phyloP scores from a whole-genome alignment of 2,329 filamentous ascomycete species.

The Emericellopsis cladophorae region DNA sequence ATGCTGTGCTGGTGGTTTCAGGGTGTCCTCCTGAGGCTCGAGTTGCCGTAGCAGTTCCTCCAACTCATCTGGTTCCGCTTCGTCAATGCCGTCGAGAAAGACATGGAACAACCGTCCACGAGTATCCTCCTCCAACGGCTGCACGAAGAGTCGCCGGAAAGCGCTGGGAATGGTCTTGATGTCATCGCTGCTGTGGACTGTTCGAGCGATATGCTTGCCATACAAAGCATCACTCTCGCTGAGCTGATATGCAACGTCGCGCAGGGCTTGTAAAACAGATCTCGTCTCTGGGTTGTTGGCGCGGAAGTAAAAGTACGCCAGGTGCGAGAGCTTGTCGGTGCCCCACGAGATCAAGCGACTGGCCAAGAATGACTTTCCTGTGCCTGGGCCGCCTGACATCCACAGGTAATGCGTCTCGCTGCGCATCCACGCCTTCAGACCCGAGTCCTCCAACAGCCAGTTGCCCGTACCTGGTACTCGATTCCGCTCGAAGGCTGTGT shows the following conservation, averaged over 20 bases:
- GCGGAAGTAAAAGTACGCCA: constrained; percentile 34
- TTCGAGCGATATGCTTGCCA: constrained; percentile 23
- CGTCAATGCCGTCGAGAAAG: constrained; percentile 33
- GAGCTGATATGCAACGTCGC: constrained; percentile 32
- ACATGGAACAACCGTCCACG: constrained; percentile 24
- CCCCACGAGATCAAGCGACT: constrained; percentile 28
- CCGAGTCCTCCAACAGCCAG: constrained; percentile 28
- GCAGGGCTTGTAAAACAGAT: constrained; percentile 29
- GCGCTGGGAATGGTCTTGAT: constrained; percentile 30
- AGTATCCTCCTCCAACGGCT: constrained; percentile 20
- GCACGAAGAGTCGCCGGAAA: constrained; percentile 25
- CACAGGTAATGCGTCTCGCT: constrained; percentile 26
- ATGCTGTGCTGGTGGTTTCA: constrained; percentile 1
- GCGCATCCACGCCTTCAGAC: constrained; percentile 23
- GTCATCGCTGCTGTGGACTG: constrained; percentile 21
- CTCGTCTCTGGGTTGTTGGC: constrained; percentile 31
- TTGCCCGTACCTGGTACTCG: constrained; percentile 28
- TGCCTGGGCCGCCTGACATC: constrained; percentile 29
- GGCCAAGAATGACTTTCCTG: constrained; percentile 32
- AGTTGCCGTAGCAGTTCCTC: constrained; percentile 22
- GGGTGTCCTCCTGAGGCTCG: constrained; percentile 10
- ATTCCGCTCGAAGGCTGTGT: constrained; percentile 23
- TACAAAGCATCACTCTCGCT: constrained; percentile 31
- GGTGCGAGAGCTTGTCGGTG: constrained; percentile 17
- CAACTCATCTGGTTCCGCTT: constrained; percentile 24